Evolutionary conservation across 2,329 filamentous ascomycete species (phyloP).

Genomic region (Trichoderma atrobrunneum): DNA sequence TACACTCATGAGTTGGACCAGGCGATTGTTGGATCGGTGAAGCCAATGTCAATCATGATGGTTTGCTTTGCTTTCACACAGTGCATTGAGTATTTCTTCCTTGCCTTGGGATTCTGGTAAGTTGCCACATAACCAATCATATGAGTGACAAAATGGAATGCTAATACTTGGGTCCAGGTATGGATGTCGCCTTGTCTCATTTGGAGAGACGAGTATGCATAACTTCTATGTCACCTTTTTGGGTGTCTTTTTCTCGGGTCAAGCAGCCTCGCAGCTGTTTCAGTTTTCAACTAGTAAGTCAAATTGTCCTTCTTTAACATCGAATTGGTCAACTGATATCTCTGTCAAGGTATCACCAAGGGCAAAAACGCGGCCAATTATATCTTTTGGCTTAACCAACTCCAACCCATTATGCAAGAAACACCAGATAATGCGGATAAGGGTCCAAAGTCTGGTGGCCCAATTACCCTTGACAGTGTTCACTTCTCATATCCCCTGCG

Average conservation of each 20-base stretch:
- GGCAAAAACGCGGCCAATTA: constrained; percentile 49
- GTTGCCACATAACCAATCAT: not conserved
- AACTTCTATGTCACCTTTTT: constrained; percentile 50
- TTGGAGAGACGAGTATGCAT: constrained; percentile 52
- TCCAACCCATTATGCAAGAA: constrained; percentile 42
- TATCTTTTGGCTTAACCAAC: constrained; percentile 45
- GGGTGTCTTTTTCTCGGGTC: constrained; percentile 46
- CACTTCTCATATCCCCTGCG: constrained; percentile 61
- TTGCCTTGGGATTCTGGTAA: constrained; percentile 42
- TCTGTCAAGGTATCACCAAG: constrained; percentile 45
- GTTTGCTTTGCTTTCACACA: constrained; percentile 39
- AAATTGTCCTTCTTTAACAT: not conserved
- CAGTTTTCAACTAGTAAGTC: constrained; percentile 45
- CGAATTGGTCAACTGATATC: not conserved
- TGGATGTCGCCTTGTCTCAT: constrained; percentile 37
- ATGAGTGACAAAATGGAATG: not conserved
- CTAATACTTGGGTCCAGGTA: constrained; percentile 26
- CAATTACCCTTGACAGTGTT: constrained; percentile 52
- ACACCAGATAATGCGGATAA: constrained; percentile 39
- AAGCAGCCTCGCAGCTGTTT: constrained; percentile 42
- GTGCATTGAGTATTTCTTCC: constrained; percentile 38
- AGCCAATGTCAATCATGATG: constrained; percentile 35
- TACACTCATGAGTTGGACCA: constrained; percentile 33
- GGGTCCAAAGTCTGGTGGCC: constrained; percentile 33
- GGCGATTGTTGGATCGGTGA: constrained; percentile 30